Evolutionary conservation across 1,139 yeast genomes (phyloP), one percentile per base, ranked within the genome.

Genomic region (Kodamaea derodonti): DNA sequence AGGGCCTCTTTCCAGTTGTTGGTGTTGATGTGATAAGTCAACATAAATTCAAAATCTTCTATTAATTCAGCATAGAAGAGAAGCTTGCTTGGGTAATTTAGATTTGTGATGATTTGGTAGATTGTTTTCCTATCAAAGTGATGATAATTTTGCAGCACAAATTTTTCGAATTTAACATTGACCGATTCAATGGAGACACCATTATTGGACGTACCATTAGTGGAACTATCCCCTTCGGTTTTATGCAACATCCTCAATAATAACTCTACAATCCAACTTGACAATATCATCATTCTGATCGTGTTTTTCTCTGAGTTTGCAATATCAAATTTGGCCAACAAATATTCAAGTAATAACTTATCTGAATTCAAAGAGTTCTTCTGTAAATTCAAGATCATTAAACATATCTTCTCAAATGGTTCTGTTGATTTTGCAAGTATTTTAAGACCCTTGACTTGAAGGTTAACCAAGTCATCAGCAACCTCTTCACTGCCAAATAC

Each of bases 211-310:
- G 22, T 18, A 13, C 17, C 17, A 13, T n/a, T 12, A 5, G 14
- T n/a, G 7, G 12, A n/a, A 5, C 8, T 9, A 14, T 34, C 35
- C 4, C 41, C 16, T 33, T 58, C 58, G 8, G 58, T 38, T 13
- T 45, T 42, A 30, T 54, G 49, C 6, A 60, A 48, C 6, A 48
- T 41, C 31, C 70, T 43, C 6, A 65, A 48, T 49, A 60, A 52
- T 10, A 84, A 58, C 60, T 88, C 94, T 5, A 86, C 72, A 26
- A 90, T 76, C 96, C 97, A 90, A 39, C 84, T 76, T 0, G 90
- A 78, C n/a, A 90, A 56, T 38, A 87, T 69, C 0, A 73, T 65
- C 24, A 73, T 60, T 48, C 83, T 84, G 51, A 84, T 73, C 29
- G 62, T 59, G 38, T 61, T 63, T 13, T 54, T 59, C 25, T 59